A percentile compares a stretch with the other conserved stretches of the same genome.
These are phyloP conservation scores for Talaromyces stipitatus DNA, from an alignment of 495 filamentous ascomycete species.

Conservation along the genomic window DNA sequence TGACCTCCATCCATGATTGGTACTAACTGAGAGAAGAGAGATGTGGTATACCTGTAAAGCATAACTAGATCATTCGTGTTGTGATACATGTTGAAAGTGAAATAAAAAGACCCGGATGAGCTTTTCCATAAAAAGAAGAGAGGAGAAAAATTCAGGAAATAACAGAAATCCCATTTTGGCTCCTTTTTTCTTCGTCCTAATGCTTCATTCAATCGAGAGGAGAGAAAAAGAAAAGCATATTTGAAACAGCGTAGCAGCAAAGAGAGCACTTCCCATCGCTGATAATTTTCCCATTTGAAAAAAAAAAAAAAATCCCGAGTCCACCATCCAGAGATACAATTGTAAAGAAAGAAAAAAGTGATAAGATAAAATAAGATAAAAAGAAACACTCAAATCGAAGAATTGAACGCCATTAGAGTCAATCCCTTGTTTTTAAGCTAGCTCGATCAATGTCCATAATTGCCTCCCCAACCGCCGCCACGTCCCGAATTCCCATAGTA, in stretches of 20 bases:
- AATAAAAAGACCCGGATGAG: neutral
- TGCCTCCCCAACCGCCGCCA: conserved; percentile 58
- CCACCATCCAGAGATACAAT: conserved; percentile 1
- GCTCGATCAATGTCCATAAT: conserved; percentile 40
- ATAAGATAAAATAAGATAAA: conserved; percentile 10
- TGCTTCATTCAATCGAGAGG: neutral
- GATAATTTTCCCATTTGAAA: conserved; percentile 4
- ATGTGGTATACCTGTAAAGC: neutral
- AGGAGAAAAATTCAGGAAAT: conserved; percentile 10
- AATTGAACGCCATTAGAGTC: conserved; percentile 16
- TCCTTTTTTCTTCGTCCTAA: neutral
- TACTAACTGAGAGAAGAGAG: neutral
- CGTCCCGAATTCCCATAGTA: conserved; percentile 48
- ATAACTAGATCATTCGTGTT: neutral
- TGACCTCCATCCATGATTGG: neutral
- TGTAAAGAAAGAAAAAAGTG: conserved; percentile 10
- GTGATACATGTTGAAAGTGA: neutral
- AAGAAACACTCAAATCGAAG: conserved; percentile 19
- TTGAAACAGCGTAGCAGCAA: conserved; percentile 2
- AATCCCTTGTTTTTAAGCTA: conserved; percentile 15
- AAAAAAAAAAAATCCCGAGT: neutral
- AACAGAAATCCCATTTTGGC: conserved; percentile 1
- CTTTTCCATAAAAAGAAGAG: neutral
- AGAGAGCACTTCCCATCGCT: conserved; percentile 9
- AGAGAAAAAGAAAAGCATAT: conserved; percentile 4